Base-by-base conservation (phyloP, 2,329 filamentous ascomycete genomes). In the Lecanosticta acicola region DNA sequence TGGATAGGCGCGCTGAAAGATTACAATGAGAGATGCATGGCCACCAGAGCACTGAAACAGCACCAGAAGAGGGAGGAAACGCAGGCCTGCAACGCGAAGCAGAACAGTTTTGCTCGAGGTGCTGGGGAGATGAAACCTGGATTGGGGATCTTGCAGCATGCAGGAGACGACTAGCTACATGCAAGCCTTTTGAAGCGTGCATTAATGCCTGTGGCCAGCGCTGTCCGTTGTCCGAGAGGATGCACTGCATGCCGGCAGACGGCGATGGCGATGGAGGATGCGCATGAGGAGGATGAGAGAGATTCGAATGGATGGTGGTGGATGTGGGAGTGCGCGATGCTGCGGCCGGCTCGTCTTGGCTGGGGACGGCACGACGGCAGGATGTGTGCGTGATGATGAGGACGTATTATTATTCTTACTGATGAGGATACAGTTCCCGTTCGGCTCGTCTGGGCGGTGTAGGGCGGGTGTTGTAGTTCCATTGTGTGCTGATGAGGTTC, bases 1-100 rank as follows among this genome's bases (percentile, higher is more conserved):
- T 52, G 57, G 57, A 54, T 52, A 59, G 50, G 57, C 58, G 57
- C 56, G 52, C 50, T 35, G 38, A 40, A 17, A 53, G 45, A 55
- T 51, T 43, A 57, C 46, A 50, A 50, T 48, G 58, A 45, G 41
- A 54, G 47, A 55, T 54, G 56, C 57, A 59, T 59, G 45, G 49
- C 50, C 24, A 29, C 24, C 5, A 11, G 24, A 29, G 11, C 24
- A 29, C 24, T 29, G 24, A 51, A 45, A 29, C 24, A 29, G 24
- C 24, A 29, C 24, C 11, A 11, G 7, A 29, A 29, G 24, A 29
- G 50, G 47, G 36, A 39, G 14, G 14, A 39, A 43, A 43, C 43
- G 47, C 26, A 44, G 29, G 47, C 49, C 43, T 43, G 53, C 45
- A 43, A 35, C 43, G 48, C 40, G 37, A 49, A 50, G 48, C 45